Base-by-base conservation (phyloP, 2,329 filamentous ascomycete species). In the Rhexocercosporidium sp. region DNA sequence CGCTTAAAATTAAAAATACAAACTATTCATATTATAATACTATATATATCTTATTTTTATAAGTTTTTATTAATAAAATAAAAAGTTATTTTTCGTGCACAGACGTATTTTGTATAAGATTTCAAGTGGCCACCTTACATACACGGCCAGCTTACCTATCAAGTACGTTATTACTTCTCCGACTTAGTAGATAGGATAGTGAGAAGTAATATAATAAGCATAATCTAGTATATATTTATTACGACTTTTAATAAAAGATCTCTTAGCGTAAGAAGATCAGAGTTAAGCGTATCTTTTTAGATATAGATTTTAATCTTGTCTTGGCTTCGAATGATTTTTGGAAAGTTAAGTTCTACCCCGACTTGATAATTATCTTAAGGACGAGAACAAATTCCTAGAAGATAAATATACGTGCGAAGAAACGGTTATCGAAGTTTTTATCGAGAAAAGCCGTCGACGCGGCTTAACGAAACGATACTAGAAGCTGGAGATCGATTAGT, bases 301-400 rank as follows among this genome's bases (percentile, higher is more conserved):
- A 70, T 54, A 69, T 31, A 69, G 37, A 69, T 66, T 61, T 62
- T n/a, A 64, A 74, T 70, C 68, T 73, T 53, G 69, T 75, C 54
- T 64, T 74, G 22, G 71, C 73, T 70, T 70, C 63, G 22, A 69
- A 70, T 65, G 69, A 75, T 66, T 72, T 72, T 63, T 74, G 61
- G 71, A 69, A 67, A 27, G 65, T 73, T 7, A 49, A 12, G 3
- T 49, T 49, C n/a, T 18, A 49, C 2, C 46, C 3, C n/a, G n/a
- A 49, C n/a, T 49, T 49, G 18, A 49, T 5, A 49, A 12, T 12
- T 12, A 5, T 49, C 18, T 49, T 5, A 3, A 49, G 22, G n/a
- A 49, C 46, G n/a, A 49, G 18, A 12, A 49, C 12, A 49, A 25
- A 12, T 49, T 49, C 12, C n/a, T 12, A 49, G n/a, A 12, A 49